phyloP scores from a whole-genome alignment of 1,139 yeast genomes.

The Saccharomyces hybrid region DNA sequence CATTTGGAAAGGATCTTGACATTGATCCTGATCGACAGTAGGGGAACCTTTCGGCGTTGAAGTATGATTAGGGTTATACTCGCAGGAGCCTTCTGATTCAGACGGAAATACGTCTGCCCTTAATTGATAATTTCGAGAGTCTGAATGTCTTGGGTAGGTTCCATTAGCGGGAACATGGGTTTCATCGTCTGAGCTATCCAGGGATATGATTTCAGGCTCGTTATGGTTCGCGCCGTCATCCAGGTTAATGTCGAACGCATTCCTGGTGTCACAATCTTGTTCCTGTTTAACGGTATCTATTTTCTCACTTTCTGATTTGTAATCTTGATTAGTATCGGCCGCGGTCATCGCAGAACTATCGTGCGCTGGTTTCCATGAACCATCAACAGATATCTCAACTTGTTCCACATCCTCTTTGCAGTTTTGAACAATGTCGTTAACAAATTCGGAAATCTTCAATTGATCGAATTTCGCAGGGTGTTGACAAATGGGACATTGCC shows the following conservation, averaged over 20 bases:
- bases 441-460: conserved; percentile 49
- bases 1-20: neutral
- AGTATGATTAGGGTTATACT: neutral
- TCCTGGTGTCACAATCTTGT: neutral
- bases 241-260: neutral
- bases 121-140: neutral
- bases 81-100: neutral
- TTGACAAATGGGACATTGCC: conserved; percentile 60
- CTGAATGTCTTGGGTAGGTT: neutral
- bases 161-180: neutral
- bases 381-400: conserved; percentile 46
- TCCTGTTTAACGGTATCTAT: conserved; percentile 12
- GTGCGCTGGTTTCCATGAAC: conserved; percentile 40
- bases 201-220: conserved; percentile 18
- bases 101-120: neutral
- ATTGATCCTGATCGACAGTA: neutral
- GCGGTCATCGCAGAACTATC: conserved; percentile 11
- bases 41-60: neutral
- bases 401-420: conserved; percentile 41
- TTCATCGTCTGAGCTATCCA: conserved; percentile 23
- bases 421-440: conserved; percentile 39
- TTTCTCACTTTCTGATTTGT: conserved; percentile 4
- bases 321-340: conserved; percentile 8
- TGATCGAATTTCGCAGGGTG: conserved; percentile 24
- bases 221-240: conserved; percentile 1